Percentiles rank a stretch among this genome's conserved stretches.
Evolutionary conservation across 495 filamentous ascomycete species (phyloP).

Genomic region (Acidiella bohemica): DNA sequence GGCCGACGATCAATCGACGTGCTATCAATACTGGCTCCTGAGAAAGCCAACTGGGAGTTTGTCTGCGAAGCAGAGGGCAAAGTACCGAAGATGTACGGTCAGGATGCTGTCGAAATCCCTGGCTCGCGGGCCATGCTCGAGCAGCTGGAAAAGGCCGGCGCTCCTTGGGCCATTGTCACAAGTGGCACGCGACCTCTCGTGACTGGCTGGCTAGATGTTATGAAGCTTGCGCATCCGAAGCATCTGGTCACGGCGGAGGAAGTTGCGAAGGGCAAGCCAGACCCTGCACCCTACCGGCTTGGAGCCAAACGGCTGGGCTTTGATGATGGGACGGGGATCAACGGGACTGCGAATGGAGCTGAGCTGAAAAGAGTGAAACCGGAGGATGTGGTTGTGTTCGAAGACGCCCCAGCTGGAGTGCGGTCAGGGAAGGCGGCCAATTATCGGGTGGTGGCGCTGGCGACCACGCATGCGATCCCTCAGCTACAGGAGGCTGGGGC

Average conservation of each 20-base stretch:
- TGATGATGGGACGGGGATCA: slow-evolving; percentile 19
- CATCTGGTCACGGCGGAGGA: slow-evolving; percentile 76
- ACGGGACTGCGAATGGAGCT: neutral
- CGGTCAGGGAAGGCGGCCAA: slow-evolving; percentile 75
- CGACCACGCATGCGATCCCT: slow-evolving; percentile 66
- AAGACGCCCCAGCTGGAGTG: slow-evolving; percentile 91
- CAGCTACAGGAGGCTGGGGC: slow-evolving; percentile 60
- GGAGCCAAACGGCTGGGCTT: slow-evolving; percentile 53
- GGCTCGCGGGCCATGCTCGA: slow-evolving; percentile 48
- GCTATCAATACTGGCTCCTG: slow-evolving; percentile 56
- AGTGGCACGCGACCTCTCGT: slow-evolving; percentile 73
- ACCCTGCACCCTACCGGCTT: slow-evolving; percentile 70
- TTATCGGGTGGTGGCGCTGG: slow-evolving; percentile 75
- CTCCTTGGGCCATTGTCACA: slow-evolving; percentile 85
- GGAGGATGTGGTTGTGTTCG: slow-evolving; percentile 58
- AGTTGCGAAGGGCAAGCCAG: slow-evolving; percentile 74
- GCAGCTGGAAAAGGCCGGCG: slow-evolving; percentile 41
- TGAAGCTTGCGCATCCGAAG: slow-evolving; percentile 59
- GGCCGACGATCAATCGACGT: slow-evolving; percentile 76
- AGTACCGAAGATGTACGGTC: slow-evolving; percentile 61
- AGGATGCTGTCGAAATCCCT: slow-evolving; percentile 70
- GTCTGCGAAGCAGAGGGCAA: slow-evolving; percentile 63
- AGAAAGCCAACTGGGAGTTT: slow-evolving; percentile 87
- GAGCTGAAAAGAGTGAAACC: slow-evolving; percentile 17
- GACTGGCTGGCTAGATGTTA: slow-evolving; percentile 69